Evolutionary conservation across 2,329 filamentous ascomycete species (phyloP), one percentile per base, ranked within the genome.

Genomic region (Cadophora luteo-olivacea): DNA sequence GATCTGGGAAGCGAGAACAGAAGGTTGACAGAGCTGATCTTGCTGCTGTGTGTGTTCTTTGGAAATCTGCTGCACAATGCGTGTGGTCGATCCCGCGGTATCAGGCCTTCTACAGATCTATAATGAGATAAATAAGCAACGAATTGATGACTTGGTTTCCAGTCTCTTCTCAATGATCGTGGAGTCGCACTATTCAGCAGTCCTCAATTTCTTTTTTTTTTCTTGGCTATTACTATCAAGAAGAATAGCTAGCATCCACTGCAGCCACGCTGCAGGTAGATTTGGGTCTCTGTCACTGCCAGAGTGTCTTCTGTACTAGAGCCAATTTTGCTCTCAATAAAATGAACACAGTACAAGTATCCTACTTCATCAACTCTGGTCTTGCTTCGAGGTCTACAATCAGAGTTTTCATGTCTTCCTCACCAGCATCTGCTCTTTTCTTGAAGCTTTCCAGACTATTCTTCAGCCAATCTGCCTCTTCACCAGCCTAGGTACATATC

Each of bases 351-450:
- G n/a, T 19, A 11, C 16, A 45, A 19, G 4, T 6, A 19, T 19
- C 41, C 41, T 41, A 60, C 22, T 45, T 60, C 57, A 60, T 25
- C 57, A 60, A 38, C 11, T 29, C 57, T 45, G 57, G 57, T 45
- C 57, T 60, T 19, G 33, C n/a, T 22, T 66, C 57, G n/a, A 71
- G 36, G 7, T 69, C 67, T 2, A 55, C 52, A 11, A 69, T 38
- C 25, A 72, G 38, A 19, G 14, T 29, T 25, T 63, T 65, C 60
- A 72, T 68, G 49, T 72, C 64, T n/a, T 68, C 67, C n/a, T 72
- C 68, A 12, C 68, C 70, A 25, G 36, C 61, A 19, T 51, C 51
- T 12, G 68, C 70, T 49, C 64, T 67, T 24, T 22, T 55, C 61
- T 72, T 48, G 54, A 72, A 72, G 7, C 45, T 61, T 14, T 6